Base-by-base conservation (phyloP, 1,139 yeast species). In the Eremothecium sinecaudum region DNA sequence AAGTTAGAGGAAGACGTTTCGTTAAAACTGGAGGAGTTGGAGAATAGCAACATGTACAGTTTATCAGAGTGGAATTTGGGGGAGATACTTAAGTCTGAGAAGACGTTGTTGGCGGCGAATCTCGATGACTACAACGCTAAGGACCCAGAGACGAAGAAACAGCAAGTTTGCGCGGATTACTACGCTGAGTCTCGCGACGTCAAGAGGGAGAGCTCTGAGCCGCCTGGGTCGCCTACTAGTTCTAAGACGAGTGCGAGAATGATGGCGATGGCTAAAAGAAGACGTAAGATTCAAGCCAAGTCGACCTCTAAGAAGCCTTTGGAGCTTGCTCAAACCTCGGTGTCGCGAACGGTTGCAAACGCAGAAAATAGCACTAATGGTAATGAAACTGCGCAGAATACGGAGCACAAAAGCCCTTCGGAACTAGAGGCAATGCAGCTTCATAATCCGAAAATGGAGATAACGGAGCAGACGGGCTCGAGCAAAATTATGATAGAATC, bases 181-280 rank as follows among this genome's bases (percentile, higher is more conserved):
- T 44, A 15, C 43, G 31, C 24, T 29, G 11, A 12, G 33, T 28
- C 25, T 33, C 34, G 31, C 3, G 45, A 40, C 26, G 33, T 37
- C 23, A 41, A 44, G 23, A 16, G 19, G 13, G 38, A 35, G 24
- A 17, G 31, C 10, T 15, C 27, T 5, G 36, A 35, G 18, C 42
- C 45, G 23, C 21, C 38, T 32, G 28, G 28, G 8, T 37, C 48
- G 9, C 39, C 47, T 30, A 21, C 28, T 15, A 38, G 37, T 9
- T 37, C 50, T 5, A 56, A 58, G n/a, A 56, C 66, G 28, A 79
- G 82, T 39, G 95, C 98, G 1, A 69, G 97, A 54, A 69, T 86
- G 62, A 73, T 86, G 44, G 96, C 96, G 3, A 78, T 90, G 81
- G 96, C 94, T 24, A 82, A 83, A 51, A 71, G 98, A 49, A 76